Evolutionary conservation across 306 rosid species (phyloP).

Genomic region (Vachellia collinsii): DNA sequence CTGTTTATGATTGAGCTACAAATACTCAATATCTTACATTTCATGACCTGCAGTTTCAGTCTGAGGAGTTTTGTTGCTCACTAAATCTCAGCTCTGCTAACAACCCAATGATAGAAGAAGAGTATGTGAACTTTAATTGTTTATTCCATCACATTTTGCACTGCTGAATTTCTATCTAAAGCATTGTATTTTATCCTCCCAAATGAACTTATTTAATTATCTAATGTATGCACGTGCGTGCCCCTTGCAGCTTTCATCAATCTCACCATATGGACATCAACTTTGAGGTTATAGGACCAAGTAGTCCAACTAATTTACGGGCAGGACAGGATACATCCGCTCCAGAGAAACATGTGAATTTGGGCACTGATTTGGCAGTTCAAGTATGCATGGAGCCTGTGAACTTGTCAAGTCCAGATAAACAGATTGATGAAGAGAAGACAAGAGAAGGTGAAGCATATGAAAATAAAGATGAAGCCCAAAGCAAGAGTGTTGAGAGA

Average conservation of each 20-base stretch:
- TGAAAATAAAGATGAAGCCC: conserved; percentile 15
- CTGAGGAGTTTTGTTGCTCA: conserved; percentile 40
- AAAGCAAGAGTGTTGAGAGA: conserved; percentile 29
- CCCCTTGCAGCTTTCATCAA: conserved; percentile 40
- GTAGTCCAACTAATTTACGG: conserved; percentile 26
- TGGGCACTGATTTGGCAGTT: conserved; percentile 6
- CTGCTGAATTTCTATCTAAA: conserved; percentile 10
- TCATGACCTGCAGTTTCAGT: conserved; percentile 44
- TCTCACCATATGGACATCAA: conserved; percentile 42
- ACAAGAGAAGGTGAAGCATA: conserved; percentile 11
- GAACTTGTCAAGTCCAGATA: no score
- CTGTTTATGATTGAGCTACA: no score
- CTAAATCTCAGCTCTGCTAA: conserved; percentile 27
- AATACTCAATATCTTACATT: neutral
- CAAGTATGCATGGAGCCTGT: no score
- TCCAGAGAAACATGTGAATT: conserved; percentile 32
- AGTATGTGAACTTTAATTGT: conserved; percentile 42
- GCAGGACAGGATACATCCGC: conserved; percentile 33
- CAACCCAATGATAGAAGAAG: conserved; percentile 35
- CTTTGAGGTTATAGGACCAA: conserved; percentile 36
- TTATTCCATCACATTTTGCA: neutral
- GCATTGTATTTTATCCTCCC: neutral
- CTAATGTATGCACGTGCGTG: neutral
- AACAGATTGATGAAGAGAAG: conserved; percentile 10
- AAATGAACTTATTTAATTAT: neutral